Conservation (phyloP, 106 monocot genomes). For the Vanilla planifolia region DNA sequence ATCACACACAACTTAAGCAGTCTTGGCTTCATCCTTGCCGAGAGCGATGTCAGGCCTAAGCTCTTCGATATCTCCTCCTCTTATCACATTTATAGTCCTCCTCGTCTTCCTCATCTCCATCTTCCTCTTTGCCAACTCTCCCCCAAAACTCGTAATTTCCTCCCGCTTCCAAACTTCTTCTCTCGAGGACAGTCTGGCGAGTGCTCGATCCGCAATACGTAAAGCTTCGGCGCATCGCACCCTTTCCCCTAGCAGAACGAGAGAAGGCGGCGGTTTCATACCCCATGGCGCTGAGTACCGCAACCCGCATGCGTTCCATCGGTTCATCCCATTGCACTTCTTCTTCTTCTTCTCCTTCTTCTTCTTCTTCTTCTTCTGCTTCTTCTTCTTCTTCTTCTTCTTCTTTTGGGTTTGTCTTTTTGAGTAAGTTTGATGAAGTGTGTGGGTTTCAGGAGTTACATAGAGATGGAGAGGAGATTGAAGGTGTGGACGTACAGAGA, state of each 20-base stretch:
- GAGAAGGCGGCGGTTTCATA: conserved; percentile 32
- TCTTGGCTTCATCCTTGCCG: too few species aligned
- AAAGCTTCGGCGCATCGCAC: conserved; percentile 15
- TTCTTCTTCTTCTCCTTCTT: background rate
- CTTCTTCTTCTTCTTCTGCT: background rate
- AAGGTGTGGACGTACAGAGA: conserved; percentile 60
- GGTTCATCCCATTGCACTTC: background rate
- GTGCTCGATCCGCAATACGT: conserved; percentile 50
- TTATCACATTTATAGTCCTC: conserved; percentile 2
- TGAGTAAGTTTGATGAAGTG: background rate
- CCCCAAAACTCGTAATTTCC: background rate
- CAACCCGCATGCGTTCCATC: conserved; percentile 57
- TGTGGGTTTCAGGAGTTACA: conserved; percentile 52
- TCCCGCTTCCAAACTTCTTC: background rate
- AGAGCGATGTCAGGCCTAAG: background rate
- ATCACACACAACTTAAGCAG: too few species aligned
- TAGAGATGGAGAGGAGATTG: conserved; percentile 84
- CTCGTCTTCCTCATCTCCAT: conserved; percentile 3
- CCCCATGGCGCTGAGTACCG: conserved; percentile 49
- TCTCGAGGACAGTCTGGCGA: conserved; percentile 39
- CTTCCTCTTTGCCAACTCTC: background rate
- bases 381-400: background rate
- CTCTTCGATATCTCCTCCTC: background rate
- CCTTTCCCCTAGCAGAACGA: background rate
- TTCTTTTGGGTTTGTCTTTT: background rate